Conservation (phyloP, 495 filamentous ascomycete species). For the Lineolata rhizophorae region DNA sequence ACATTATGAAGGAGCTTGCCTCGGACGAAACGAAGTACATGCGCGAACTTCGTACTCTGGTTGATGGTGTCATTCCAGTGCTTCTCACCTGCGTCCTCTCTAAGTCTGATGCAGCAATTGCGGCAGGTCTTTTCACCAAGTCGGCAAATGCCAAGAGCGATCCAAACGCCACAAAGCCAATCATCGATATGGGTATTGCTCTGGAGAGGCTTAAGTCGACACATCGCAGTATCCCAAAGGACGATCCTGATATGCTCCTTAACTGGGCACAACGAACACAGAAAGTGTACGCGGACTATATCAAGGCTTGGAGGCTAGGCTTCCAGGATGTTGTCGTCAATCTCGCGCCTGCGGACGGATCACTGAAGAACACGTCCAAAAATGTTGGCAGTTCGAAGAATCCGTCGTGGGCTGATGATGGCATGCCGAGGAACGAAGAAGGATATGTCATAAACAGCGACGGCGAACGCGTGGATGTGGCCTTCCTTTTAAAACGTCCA, state of each 20-base stretch:
- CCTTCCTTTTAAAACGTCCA: constrained; percentile 74
- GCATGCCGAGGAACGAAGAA: constrained; percentile 51
- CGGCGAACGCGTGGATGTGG: constrained; percentile 85
- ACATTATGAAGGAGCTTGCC: constrained; percentile 59
- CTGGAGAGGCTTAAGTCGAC: constrained; percentile 63
- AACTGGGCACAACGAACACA: constrained; percentile 61
- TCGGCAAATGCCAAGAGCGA: constrained; percentile 29
- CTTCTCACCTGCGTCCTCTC: constrained; percentile 69
- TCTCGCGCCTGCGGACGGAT: constrained; percentile 46
- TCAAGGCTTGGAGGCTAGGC: constrained; percentile 76
- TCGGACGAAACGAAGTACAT: constrained; percentile 78
- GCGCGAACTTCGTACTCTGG: constrained; percentile 78
- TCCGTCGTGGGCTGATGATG: constrained; percentile 30
- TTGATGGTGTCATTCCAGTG: constrained; percentile 91
- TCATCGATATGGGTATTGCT: constrained; percentile 83
- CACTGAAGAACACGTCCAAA: background rate
- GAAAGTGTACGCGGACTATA: constrained; percentile 66
- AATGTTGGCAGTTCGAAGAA: constrained; percentile 17
- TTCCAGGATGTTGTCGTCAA: constrained; percentile 94
- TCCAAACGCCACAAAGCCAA: constrained; percentile 50
- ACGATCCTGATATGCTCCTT: constrained; percentile 43
- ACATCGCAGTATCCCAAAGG: constrained; percentile 57
- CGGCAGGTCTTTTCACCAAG: constrained; percentile 43
- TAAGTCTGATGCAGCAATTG: constrained; percentile 39
- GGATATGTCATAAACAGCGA: constrained; percentile 57